Percentiles rank a stretch among this genome's conserved stretches.
These are phyloP conservation scores for Lactuca sativa DNA, from an alignment of 129 eudicot genomes.

Conservation along the genomic window DNA sequence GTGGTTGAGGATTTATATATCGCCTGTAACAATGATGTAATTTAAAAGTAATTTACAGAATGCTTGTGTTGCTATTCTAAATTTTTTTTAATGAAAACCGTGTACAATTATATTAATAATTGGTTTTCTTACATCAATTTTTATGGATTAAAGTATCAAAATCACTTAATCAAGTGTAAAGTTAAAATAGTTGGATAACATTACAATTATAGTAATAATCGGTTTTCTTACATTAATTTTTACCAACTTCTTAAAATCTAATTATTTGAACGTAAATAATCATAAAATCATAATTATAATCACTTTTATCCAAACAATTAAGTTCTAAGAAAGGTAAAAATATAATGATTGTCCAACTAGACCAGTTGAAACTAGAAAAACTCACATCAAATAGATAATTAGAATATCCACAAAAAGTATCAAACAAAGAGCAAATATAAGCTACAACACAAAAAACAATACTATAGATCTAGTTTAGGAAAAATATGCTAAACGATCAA, in stretches of 20 bases:
- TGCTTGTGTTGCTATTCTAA: no score
- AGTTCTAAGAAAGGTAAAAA: neutral
- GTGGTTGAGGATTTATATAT: no score
- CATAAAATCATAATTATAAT: neutral
- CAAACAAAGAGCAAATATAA: constrained; percentile 7
- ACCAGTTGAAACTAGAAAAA: constrained; percentile 7
- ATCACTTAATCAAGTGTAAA: no score
- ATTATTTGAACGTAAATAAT: neutral
- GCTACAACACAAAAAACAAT: constrained; percentile 4
- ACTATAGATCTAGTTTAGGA: constrained; percentile 7
- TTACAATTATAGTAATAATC: neutral
- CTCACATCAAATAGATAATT: constrained; percentile 8
- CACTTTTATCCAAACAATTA: neutral
- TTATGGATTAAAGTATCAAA: no score
- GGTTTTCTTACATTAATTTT: neutral
- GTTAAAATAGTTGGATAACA: no score
- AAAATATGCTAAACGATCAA: constrained; percentile 12
- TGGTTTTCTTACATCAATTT: neutral
- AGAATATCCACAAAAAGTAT: constrained; percentile 6
- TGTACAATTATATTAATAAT: no score
- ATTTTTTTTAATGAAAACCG: no score
- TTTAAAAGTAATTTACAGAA: no score
- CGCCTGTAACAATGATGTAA: no score
- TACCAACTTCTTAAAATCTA: neutral
- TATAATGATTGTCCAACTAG: neutral